Percentiles rank a stretch among this genome's conserved stretches.
Conservation (phyloP, 1,284 basidiomycete species). For the Microbotryum silenes-acaulis region DNA sequence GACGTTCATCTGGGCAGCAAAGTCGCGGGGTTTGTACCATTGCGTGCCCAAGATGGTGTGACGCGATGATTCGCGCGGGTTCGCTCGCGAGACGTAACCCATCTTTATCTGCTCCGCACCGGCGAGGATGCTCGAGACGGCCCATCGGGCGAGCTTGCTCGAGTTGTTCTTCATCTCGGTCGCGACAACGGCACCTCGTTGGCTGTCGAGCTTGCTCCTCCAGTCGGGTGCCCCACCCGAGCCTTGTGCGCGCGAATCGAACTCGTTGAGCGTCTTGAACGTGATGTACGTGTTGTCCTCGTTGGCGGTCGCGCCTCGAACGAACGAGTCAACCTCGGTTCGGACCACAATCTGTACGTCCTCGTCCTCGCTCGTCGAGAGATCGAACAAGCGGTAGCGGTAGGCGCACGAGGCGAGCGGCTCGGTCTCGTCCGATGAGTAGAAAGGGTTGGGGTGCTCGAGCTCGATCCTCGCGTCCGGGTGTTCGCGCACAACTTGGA, state of each 20-base stretch:
- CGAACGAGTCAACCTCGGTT: constrained; percentile 91
- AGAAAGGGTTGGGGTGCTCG: constrained; percentile 87
- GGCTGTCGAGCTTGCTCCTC: constrained; percentile 89
- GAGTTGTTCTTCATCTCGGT: constrained; percentile 99
- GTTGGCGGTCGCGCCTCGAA: constrained; percentile 47
- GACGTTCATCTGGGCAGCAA: constrained; percentile 91
- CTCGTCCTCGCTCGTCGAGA: constrained; percentile 81
- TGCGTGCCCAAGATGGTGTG: constrained; percentile 94
- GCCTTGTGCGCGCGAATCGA: constrained; percentile 83
- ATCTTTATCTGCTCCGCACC: constrained; percentile 97
- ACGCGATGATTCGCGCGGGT: constrained; percentile 86
- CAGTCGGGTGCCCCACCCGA: constrained; percentile 92
- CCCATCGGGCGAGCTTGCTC: constrained; percentile 95
- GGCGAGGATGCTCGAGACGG: constrained; percentile 88
- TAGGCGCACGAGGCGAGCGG: constrained; percentile 93
- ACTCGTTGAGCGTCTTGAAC: constrained; percentile 94
- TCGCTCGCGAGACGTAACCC: constrained; percentile 88
- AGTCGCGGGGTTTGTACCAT: constrained; percentile 88
- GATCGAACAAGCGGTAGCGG: constrained; percentile 91
- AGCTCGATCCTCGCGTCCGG: constrained; percentile 56
- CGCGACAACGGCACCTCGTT: constrained; percentile 94
- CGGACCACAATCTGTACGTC: constrained; percentile 85
- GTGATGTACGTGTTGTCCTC: constrained; percentile 55
- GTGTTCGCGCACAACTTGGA: constrained; percentile 82
- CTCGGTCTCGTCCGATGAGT: constrained; percentile 86